Base-by-base conservation (phyloP, 495 filamentous ascomycete species). In the Aspergillus avenaceus region DNA sequence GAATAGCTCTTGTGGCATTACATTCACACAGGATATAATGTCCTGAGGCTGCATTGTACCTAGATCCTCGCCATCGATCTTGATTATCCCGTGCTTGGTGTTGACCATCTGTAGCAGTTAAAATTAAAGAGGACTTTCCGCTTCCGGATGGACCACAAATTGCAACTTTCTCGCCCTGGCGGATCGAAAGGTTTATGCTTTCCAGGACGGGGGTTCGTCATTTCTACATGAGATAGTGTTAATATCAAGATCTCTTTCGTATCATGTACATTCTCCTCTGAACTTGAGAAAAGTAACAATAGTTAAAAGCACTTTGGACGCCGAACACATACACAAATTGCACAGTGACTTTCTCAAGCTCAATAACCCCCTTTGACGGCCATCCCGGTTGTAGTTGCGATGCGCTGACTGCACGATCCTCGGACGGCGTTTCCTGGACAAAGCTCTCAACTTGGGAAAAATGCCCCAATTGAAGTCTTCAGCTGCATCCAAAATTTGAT, bases 391-490 rank as follows among this genome's bases (percentile, higher is more conserved):
- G n/a, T n/a, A n/a, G n/a, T n/a, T n/a, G n/a, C n/a, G n/a, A n/a
- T n/a, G n/a, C n/a, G 7, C 21, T 22, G n/a, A 48, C 25, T 5
- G 41, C 31, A 9, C 18, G 26, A 19, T 22, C n/a, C 8, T 73
- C 67, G 12, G 50, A 52, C 1, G 59, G 60, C 0, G 70, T 74
- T 14, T 59, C 54, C n/a, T 47, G 22, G 5, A 58, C 62, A 49
- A 77, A 78, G 0, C 28, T 44, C 45, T 62, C 60, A 0, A 82
- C 52, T 5, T 77, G 60, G 2, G 74, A 58, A 4, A 83, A n/a
- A 59, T 0, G 78, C 77, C 0, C 78, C 80, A 8, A 83, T 63
- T 0, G 71, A 79, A 2, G 73, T 74, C 41, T 83, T 80, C 5
- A 82, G 53, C 19, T 60, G 48, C 0, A 77, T 82, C 80, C 47